Base-by-base conservation (phyloP, 495 filamentous ascomycete genomes). In the Penicillium soppii region DNA sequence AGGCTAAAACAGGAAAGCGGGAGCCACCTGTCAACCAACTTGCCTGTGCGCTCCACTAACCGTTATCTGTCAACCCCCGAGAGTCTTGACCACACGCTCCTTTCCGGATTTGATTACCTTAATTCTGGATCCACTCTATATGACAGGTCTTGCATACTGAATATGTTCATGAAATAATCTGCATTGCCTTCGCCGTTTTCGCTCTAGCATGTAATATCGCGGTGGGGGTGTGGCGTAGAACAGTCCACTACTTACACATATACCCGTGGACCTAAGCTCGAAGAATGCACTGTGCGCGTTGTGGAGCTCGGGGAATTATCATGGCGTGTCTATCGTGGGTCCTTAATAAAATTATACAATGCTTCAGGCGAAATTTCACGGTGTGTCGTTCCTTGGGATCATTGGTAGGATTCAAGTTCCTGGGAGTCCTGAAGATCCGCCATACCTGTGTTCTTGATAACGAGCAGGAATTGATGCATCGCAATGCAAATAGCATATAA, bases 401-500 rank as follows among this genome's bases (percentile, higher is more conserved):
- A 32, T 32, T 32, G 29, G 9, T 37, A 32, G 29, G 29, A 7
- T 7, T 21, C 30, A 22, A n/a, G 8, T 13, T 19, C 13, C 25
- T 38, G 32, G 13, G 29, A 32, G 29, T 32, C n/a, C n/a, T 12
- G 29, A 5, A 32, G 3, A 3, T 32, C 29, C 10, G 29, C 13
- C 29, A 12, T 32, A 32, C 29, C 29, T 32, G 8, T 32, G 29
- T 3, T 43, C 19, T 32, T 32, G 8, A 39, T 42, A 13, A 23
- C 22, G 7, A 40, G 1, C 8, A 6, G 48, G 29, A 16, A 17
- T 16, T 35, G 17, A 46, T 53, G 35, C 47, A 38, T 50, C 46
- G 50, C 46, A 61, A 25, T 21, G 15, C 44, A 50, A 26, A 52
- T 29, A 19, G 30, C 49, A 53, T 38, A 35, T 32, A 37, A 17